These are phyloP conservation scores for Apiotrichum porosum DNA, from an alignment of 1,284 basidiomycete species.

Conservation along the genomic window DNA sequence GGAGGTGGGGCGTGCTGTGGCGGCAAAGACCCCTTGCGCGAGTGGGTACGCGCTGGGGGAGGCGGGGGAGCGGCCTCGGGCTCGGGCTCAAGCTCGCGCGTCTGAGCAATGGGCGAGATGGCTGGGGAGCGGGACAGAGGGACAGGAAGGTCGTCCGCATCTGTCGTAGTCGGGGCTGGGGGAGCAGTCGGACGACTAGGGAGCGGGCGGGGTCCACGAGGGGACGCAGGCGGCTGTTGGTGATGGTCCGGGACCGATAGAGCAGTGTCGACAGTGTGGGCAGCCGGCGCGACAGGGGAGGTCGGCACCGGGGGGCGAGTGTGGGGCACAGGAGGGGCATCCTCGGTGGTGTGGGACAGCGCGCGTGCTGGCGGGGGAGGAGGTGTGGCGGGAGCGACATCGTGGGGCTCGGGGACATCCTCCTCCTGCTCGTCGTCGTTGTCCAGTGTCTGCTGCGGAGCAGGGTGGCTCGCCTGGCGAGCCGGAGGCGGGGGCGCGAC, in stretches of 20 bases:
- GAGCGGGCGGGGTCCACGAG: conserved; percentile 19
- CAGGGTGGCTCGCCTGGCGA: no score
- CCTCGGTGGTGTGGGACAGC: no score
- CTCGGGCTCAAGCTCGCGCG: conserved; percentile 14
- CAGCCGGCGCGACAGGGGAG: no score
- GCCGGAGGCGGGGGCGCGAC: conserved; percentile 2
- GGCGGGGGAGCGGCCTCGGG: conserved; percentile 3
- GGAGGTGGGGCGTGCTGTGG: background rate
- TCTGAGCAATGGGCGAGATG: background rate
- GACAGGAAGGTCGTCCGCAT: conserved; percentile 4
- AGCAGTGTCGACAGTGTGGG: no score
- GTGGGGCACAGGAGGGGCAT: no score
- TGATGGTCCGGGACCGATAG: no score
- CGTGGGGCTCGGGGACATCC: conserved; percentile 7
- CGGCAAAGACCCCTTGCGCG: background rate
- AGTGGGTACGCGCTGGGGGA: background rate
- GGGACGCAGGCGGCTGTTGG: conserved; percentile 6
- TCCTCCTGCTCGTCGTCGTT: no score
- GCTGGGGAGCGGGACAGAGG: conserved; percentile 21
- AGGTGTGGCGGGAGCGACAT: conserved; percentile 17
- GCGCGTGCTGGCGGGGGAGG: conserved; percentile 5
- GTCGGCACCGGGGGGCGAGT: no score
- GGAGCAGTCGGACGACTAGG: conserved; percentile 17
- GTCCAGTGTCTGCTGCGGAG: no score
- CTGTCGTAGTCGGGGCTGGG: conserved; percentile 1